Percentiles rank a stretch among this genome's conserved stretches.
These are phyloP conservation scores for Angophora floribunda DNA, from an alignment of 345 rosid genomes.

Conservation along the genomic window DNA sequence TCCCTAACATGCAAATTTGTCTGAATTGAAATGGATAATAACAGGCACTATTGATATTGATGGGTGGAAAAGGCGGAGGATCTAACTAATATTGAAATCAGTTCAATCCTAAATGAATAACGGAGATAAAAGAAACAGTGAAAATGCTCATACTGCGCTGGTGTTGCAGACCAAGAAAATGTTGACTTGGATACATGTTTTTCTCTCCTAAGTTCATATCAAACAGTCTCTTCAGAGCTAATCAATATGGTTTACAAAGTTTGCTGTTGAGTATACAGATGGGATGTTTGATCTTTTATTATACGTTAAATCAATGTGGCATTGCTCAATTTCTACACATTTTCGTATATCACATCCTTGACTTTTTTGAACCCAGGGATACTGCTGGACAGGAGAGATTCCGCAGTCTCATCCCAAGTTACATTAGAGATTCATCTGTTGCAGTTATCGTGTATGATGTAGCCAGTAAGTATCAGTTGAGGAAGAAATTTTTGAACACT, in stretches of 20 bases:
- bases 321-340: background rate
- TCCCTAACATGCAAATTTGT: background rate
- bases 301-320: background rate
- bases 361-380: constrained; percentile 39
- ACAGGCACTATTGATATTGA: background rate
- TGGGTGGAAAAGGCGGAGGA: background rate
- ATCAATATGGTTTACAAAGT: background rate
- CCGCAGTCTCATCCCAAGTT: constrained; percentile 91
- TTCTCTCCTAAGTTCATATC: background rate
- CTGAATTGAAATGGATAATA: background rate
- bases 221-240: background rate
- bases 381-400: constrained; percentile 98
- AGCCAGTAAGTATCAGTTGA: constrained; percentile 40
- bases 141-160: background rate
- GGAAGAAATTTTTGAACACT: background rate
- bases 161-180: background rate
- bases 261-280: background rate
- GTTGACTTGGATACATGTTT: background rate
- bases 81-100: background rate
- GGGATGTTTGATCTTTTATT: background rate
- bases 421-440: constrained; percentile 91
- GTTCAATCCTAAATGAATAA: background rate
- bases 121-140: background rate
- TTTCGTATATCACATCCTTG: background rate
- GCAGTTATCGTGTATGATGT: constrained; percentile 94